Percentiles rank a stretch among this genome's conserved stretches.
Conservation (phyloP, 441 rosid species). For the Cnidoscolus chayamansa region DNA sequence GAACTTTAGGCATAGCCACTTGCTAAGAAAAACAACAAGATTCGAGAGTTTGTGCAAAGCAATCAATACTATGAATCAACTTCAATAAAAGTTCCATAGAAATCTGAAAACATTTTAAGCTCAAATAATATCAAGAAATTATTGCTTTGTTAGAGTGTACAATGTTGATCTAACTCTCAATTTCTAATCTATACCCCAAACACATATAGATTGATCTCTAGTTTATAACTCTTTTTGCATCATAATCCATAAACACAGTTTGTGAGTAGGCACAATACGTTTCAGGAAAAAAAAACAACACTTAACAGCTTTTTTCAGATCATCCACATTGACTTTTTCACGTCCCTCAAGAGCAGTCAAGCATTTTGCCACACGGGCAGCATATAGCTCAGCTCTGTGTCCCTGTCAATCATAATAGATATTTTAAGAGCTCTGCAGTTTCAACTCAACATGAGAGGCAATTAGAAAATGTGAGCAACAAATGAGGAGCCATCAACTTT, state of each 20-base stretch:
- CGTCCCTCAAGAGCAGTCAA: conserved; percentile 96
- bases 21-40: too few species aligned
- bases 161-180: not conserved
- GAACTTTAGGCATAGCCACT: too few species aligned
- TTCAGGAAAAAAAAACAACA: conserved; percentile 31
- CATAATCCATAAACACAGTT: not conserved
- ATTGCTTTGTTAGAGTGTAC: not conserved
- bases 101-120: not conserved
- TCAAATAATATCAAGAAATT: not conserved
- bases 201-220: not conserved
- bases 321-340: conserved; percentile 89
- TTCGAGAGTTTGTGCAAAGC: too few species aligned
- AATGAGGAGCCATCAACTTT: not conserved
- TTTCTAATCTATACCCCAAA: not conserved
- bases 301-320: conserved; percentile 95
- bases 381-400: conserved; percentile 95
- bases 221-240: not conserved
- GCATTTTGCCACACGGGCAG: conserved; percentile 95
- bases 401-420: conserved; percentile 53
- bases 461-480: conserved; percentile 4
- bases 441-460: conserved; percentile 1
- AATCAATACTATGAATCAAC: too few species aligned
- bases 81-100: not conserved
- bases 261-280: conserved; percentile 7
- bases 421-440: conserved; percentile 7